Evolutionary conservation across 495 filamentous ascomycete species (phyloP), one percentile per base, ranked within the genome.

Genomic region (Neurospora sp.): DNA sequence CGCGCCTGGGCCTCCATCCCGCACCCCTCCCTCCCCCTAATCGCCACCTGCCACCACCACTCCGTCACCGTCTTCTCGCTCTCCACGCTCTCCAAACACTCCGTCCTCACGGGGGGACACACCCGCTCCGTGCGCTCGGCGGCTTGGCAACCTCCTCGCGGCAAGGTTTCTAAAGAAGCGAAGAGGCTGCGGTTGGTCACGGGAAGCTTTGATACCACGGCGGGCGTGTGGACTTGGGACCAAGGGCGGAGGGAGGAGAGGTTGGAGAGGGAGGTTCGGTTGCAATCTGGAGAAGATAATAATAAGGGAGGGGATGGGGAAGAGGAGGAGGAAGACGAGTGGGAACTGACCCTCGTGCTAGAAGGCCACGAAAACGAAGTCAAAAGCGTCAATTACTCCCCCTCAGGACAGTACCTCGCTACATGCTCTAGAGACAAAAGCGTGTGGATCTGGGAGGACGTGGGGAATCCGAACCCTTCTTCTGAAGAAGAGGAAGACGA

Each of bases 371-470:
- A 98, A 69, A 93, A 91, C 72, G 96, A 99, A 80, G 91, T 99
- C 77, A 99, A 99, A 79, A 88, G 86, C 37, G 88, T 97, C 3
- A 88, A 91, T 16, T 99, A 93, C 88, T 91, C 89, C 3, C 88
- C 93, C 0, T 91, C 90, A 1, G 93, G 94, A 0, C 90, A 91
- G 80, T 88, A 91, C 72, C 88, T 99, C 5, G 96, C 96, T 7
- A 97, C 95, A 0, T 98, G 94, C 79, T 91, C 89, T 31, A 87
- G 96, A 12, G 96, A 99, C 81, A 98, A 98, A 84, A 91, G 89
- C 31, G 93, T 99, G n/a, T 99, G 96, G 96, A 92, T 99, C 70
- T 99, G 96, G 96, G 96, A 99, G 81, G 95, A 97, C 79, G 87
- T 98, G 4, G 87, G 86, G 23, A 66, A 66, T 18, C 54, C 54